phyloP scores from a whole-genome alignment of 2,329 filamentous ascomycete species.

The Calonectria multiphialidica region DNA sequence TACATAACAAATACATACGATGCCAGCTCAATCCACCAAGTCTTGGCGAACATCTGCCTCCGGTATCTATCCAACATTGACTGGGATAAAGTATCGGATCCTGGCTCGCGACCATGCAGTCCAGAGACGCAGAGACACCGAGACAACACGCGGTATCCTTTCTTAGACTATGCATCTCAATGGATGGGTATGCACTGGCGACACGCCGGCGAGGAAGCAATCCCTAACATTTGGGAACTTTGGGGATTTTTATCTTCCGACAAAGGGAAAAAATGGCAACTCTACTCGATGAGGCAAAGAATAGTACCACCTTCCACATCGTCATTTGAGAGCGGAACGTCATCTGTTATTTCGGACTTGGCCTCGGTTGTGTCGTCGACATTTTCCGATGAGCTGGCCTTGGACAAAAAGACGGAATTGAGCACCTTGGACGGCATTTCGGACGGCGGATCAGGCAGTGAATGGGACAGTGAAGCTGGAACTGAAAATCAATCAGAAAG shows the following conservation, averaged over 20 bases:
- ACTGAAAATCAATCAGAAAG: not conserved
- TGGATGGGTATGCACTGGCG: slow-evolving; percentile 33
- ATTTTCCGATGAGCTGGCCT: not conserved
- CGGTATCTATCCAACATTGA: slow-evolving; percentile 23
- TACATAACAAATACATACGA: slow-evolving; percentile 35
- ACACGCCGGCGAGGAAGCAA: slow-evolving; percentile 13
- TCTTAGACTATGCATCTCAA: slow-evolving; percentile 26
- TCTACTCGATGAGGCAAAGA: slow-evolving; percentile 9
- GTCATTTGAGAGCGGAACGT: not conserved
- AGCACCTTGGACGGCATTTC: no score
- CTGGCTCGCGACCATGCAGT: not conserved
- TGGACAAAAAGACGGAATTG: not conserved
- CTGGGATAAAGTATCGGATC: slow-evolving; percentile 21
- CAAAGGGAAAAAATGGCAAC: slow-evolving; percentile 26
- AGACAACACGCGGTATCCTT: slow-evolving; percentile 1
- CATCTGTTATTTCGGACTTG: not conserved
- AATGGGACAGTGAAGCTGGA: not conserved
- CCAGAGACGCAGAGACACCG: not conserved
- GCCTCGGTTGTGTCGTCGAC: not conserved
- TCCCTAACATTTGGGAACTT: slow-evolving; percentile 20
- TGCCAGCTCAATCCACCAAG: slow-evolving; percentile 22
- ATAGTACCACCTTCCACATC: not conserved
- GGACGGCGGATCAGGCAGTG: not conserved
- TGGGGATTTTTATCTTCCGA: slow-evolving; percentile 36
- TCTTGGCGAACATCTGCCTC: slow-evolving; percentile 27